Conservation (phyloP, 2,329 filamentous ascomycete species). For the Mycogone perniciosa region DNA sequence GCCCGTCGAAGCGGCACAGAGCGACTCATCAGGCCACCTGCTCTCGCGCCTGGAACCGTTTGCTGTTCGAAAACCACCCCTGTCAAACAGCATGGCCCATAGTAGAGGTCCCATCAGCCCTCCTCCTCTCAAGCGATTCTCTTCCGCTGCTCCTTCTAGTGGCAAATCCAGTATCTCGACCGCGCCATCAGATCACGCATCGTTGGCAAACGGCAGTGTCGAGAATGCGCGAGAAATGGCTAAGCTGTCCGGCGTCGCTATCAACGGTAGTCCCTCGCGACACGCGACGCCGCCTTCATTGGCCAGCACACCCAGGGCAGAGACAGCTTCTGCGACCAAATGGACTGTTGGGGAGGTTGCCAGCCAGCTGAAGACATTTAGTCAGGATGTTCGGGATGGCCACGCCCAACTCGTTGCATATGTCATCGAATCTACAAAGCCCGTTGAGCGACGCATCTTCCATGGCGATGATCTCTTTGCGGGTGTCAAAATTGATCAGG, state of each 20-base stretch:
- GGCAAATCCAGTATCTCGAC: neutral
- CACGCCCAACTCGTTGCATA: conserved; percentile 41
- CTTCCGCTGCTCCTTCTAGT: conserved; percentile 5
- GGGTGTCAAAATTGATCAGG: conserved; percentile 32
- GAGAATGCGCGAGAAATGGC: conserved; percentile 21
- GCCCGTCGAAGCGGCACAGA: neutral
- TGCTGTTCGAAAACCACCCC: conserved; percentile 2
- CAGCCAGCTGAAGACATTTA: conserved; percentile 32
- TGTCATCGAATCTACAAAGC: conserved; percentile 39
- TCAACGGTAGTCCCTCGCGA: conserved; percentile 7
- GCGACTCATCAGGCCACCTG: conserved; percentile 4
- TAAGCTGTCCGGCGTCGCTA: conserved; percentile 14
- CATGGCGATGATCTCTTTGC: conserved; percentile 44
- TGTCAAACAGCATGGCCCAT: conserved; percentile 4
- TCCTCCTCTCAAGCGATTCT: conserved; percentile 20
- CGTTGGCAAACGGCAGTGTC: conserved; percentile 9
- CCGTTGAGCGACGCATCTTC: conserved; percentile 32
- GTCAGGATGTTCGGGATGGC: conserved; percentile 38
- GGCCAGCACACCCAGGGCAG: conserved; percentile 14
- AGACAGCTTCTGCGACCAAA: conserved; percentile 22
- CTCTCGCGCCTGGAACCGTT: neutral
- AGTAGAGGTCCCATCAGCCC: conserved; percentile 23
- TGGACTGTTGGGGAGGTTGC: conserved; percentile 42
- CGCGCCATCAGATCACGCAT: conserved; percentile 6
- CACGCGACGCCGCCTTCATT: conserved; percentile 1